These are phyloP conservation scores for Rhododendron simsii DNA, from an alignment of 148 eudicot genomes.

Conservation along the genomic window DNA sequence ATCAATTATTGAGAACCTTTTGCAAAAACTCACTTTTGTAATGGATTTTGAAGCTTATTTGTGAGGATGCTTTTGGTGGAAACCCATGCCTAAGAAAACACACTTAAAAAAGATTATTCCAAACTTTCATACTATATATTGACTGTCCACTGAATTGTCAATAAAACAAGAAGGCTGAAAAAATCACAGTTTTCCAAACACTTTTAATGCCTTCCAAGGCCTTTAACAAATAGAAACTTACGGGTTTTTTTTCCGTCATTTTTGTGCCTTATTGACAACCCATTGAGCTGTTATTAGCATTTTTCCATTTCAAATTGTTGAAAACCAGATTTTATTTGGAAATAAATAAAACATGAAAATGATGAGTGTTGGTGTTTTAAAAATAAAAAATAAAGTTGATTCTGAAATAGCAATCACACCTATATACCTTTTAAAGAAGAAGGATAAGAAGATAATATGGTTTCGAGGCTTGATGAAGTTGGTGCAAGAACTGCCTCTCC, in stretches of 20 bases:
- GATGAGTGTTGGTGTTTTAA: not conserved
- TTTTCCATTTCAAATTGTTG: not conserved
- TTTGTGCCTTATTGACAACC: no score
- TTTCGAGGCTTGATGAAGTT: constrained; percentile 39
- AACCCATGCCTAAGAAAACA: not conserved
- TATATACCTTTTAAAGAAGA: constrained; percentile 35
- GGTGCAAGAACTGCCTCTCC: constrained; percentile 36
- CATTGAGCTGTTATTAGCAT: no score
- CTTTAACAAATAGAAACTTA: no score
- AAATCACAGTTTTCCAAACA: no score
- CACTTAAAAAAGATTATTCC: not conserved
- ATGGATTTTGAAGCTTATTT: not conserved
- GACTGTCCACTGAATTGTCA: no score
- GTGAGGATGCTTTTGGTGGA: not conserved
- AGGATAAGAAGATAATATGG: constrained; percentile 55
- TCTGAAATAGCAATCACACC: constrained; percentile 22
- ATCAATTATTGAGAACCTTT: not conserved
- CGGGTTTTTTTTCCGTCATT: no score
- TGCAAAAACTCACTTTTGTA: not conserved
- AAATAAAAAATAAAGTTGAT: not conserved
- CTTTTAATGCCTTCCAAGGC: no score
- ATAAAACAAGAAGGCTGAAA: no score
- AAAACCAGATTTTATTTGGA: not conserved
- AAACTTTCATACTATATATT: not conserved
- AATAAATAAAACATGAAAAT: not conserved